Conservation (phyloP, 2,329 filamentous ascomycete species). For the Blumeriella jaapii region DNA sequence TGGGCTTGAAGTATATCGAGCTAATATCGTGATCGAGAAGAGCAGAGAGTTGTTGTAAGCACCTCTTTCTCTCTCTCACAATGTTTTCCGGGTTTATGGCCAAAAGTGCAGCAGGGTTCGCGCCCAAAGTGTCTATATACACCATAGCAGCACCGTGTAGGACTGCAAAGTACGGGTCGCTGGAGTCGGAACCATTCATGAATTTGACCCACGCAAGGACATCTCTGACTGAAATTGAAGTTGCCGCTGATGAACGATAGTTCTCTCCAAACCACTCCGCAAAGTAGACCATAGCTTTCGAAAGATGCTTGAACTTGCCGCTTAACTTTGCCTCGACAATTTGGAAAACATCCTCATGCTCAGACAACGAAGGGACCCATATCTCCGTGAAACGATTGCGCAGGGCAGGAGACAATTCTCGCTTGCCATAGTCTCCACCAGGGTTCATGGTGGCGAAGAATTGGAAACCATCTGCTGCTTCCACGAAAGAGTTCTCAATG, state of each 20-base stretch:
- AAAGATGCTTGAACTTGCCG: constrained; percentile 41
- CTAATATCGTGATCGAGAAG: constrained; percentile 54
- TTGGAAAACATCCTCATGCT: constrained; percentile 73
- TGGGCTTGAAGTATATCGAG: constrained; percentile 51
- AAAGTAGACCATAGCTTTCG: constrained; percentile 68
- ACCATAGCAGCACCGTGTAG: constrained; percentile 90
- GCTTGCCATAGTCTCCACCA: constrained; percentile 95
- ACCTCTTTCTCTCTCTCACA: constrained; percentile 57
- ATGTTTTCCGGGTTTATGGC: constrained; percentile 61
- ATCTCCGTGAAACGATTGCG: constrained; percentile 98
- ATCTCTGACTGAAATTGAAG: constrained; percentile 81
- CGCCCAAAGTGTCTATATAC: constrained; percentile 88
- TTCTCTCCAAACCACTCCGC: constrained; percentile 83
- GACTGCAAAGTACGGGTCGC: constrained; percentile 35
- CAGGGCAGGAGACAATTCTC: constrained; percentile 87
- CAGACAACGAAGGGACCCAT: constrained; percentile 85
- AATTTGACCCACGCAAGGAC: constrained; percentile 90
- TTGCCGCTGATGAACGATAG: constrained; percentile 64
- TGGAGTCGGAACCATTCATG: constrained; percentile 51
- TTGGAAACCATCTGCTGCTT: constrained; percentile 70
- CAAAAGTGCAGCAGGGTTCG: constrained; percentile 82
- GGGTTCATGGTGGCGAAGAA: constrained; percentile 99
- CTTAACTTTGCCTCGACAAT: constrained; percentile 72
- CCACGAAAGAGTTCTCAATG: constrained; percentile 67
- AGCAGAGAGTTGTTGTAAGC: constrained; percentile 58